These are phyloP conservation scores for Ehretia macrophylla DNA, from an alignment of 257 asterid species.

Conservation along the genomic window DNA sequence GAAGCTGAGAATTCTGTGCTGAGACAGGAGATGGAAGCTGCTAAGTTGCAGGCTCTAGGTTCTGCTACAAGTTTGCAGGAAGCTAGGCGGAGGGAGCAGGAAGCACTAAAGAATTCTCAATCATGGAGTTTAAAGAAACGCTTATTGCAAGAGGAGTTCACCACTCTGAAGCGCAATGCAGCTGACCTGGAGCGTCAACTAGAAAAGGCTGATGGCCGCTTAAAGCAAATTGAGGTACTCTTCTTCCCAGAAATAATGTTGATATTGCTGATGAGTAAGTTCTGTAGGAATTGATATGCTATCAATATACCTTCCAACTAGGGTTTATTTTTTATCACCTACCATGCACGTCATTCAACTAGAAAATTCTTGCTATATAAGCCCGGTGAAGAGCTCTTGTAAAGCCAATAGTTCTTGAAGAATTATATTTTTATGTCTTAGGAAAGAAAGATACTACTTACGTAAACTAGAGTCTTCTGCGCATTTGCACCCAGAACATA, in stretches of 20 bases:
- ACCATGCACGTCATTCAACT: too few relatives aligned
- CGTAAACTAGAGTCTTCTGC: too few relatives aligned
- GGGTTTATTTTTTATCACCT: too few relatives aligned
- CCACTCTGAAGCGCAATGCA: conserved; percentile 21
- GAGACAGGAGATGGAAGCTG: conserved; percentile 39
- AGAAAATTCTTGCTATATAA: too few relatives aligned
- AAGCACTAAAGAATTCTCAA: conserved; percentile 41
- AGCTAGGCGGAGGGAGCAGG: conserved; percentile 52
- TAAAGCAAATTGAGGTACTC: conserved; percentile 63
- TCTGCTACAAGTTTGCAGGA: conserved; percentile 35
- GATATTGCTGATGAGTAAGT: too few relatives aligned
- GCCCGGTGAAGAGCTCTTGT: too few relatives aligned
- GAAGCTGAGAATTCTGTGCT: conserved; percentile 41
- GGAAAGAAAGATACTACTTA: too few relatives aligned
- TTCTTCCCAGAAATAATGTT: not conserved
- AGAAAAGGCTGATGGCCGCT: conserved; percentile 38
- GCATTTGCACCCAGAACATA: too few relatives aligned
- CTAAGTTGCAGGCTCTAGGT: conserved; percentile 24
- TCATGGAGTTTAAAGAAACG: conserved; percentile 37
- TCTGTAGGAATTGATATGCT: not conserved
- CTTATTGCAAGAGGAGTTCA: conserved; percentile 35
- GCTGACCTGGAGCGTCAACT: conserved; percentile 26
- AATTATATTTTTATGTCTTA: too few relatives aligned
- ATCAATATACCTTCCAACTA: not conserved
- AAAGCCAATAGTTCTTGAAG: too few relatives aligned